Evolutionary conservation across 73 alveolate genomes (phyloP), one percentile per base, ranked within the genome.

Genomic region (Strombidium stylifer): DNA sequence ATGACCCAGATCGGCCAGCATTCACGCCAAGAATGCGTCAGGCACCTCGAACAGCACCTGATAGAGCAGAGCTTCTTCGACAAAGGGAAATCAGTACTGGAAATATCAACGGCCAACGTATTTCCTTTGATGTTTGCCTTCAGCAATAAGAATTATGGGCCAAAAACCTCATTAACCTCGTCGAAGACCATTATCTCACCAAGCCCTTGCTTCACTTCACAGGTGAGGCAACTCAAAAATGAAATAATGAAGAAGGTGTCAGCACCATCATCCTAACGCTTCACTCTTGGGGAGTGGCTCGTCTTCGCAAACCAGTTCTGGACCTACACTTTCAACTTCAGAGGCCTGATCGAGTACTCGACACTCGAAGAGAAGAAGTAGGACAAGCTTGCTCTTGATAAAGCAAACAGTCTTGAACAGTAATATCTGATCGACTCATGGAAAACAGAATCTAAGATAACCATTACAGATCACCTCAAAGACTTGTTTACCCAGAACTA

Each of bases 1-100:
- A 45, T 42, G 31, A 39, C 75, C 3, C 20, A 60, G 27, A 41
- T 60, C n/a, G 45, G 42, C 27, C 49, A 34, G 12, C 14, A 41
- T 7, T 60, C 75, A 4, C 24, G 12, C 4, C 27, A 47, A 24
- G 60, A 60, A 23, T 60, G 46, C 8, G 42, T 60, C 4, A 7
- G 18, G 27, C 16, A 23, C 48, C 42, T 2, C 39, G 60, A 2
- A 62, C 39, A 3, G 8, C 62, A 2, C 41, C 42, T 3, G 4
- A 28, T 15, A 62, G 42, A 21, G 11, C 42, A 45, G 48, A 42
- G 18, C 16, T 7, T 4, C 62, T 24, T 3, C 34, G 51, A 21
- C 27, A 12, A 54, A 19, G 31, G 24, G 4, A 49, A 49, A 49
- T 11, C 8, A 15, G 6, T 30, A 18, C 31, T 54, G 34, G 20